These are phyloP conservation scores for Alternaria metachromatica DNA, from an alignment of 2,329 filamentous ascomycete genomes.

Conservation along the genomic window DNA sequence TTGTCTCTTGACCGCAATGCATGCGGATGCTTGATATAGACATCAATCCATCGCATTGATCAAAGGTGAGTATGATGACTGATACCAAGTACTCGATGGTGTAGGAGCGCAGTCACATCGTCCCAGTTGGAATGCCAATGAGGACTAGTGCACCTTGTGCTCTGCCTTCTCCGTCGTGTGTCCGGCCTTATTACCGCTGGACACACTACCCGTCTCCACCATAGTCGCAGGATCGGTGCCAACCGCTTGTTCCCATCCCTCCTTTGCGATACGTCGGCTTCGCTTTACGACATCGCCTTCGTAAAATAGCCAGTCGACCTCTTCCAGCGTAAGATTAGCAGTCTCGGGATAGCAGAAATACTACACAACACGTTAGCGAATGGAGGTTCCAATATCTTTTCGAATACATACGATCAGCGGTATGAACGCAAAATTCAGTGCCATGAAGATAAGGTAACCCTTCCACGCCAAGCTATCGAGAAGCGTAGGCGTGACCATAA, in stretches of 20 bases:
- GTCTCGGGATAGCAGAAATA: slow-evolving; percentile 55
- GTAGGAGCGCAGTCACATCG: background rate
- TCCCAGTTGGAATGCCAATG: background rate
- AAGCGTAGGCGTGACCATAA: slow-evolving; percentile 61
- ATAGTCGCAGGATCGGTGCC: slow-evolving; percentile 11
- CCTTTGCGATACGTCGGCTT: slow-evolving; percentile 30
- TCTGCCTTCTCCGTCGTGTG: background rate
- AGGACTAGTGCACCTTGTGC: background rate
- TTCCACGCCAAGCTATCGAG: slow-evolving; percentile 59
- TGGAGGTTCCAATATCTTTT: background rate
- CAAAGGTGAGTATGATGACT: background rate
- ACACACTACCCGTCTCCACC: slow-evolving; percentile 22
- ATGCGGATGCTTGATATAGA: background rate
- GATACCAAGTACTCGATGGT: background rate
- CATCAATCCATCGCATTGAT: background rate
- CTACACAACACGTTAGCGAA: slow-evolving; percentile 8
- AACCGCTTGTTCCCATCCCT: slow-evolving; percentile 29
- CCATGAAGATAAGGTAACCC: slow-evolving; percentile 62
- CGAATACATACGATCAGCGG: slow-evolving; percentile 47
- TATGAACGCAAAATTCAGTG: slow-evolving; percentile 55
- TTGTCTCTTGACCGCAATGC: background rate
- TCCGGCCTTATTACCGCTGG: slow-evolving; percentile 11
- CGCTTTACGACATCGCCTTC: slow-evolving; percentile 34
- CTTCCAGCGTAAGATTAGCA: slow-evolving; percentile 43
- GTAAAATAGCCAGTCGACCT: slow-evolving; percentile 46